Base-by-base conservation (phyloP, 164 flowering plant genomes). In the Piper betle region DNA sequence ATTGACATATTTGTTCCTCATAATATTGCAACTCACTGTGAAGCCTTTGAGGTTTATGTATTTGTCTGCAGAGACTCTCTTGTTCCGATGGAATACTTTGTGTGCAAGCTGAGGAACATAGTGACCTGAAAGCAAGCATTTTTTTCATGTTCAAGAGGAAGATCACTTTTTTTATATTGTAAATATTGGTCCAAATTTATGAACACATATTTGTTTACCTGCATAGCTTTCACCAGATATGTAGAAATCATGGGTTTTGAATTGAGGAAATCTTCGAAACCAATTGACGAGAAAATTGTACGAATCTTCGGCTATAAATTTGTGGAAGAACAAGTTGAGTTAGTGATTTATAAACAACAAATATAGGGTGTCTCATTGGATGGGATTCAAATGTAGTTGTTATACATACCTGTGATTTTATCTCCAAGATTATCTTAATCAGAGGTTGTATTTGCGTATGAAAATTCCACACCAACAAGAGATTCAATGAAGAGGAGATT, bases 61-160 rank as follows among this genome's bases (percentile, higher is more conserved):
- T 8, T 75, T 59, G 20, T 75, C 65, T 68, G 70, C 66, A 37
- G 64, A 3, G 3, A 67, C 69, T 0, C 65, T 67, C 64, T 77
- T 77, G 66, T 90, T 90, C 7, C 61, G 69, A 15, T 90, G 89
- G 52, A 64, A 74, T 16, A 90, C 78, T 6, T 52, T 52, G 54
- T 86, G 87, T 0, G 95, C 80, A 9, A 90, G 86, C 63, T 87
- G 86, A 17, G 95, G 97, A 66, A 87, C 86, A 54, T 90, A 90
- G 50, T 87, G 97, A 37, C 77, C 77, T 73, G 53, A 3, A 50
- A 57, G 33, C 62, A 57, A 57, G 37, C 18, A 8, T 3, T 9
- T 54, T 3, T 54, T 10, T 18, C 6, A 4, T 2, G 18, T 9
- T 15, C 16, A 53, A 6, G 6, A 17, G 10, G 17, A 17, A 53